Evolutionary conservation across 2,329 filamentous ascomycete genomes (phyloP), one percentile per base, ranked within the genome.

Genomic region (Fusarium staphyleae): DNA sequence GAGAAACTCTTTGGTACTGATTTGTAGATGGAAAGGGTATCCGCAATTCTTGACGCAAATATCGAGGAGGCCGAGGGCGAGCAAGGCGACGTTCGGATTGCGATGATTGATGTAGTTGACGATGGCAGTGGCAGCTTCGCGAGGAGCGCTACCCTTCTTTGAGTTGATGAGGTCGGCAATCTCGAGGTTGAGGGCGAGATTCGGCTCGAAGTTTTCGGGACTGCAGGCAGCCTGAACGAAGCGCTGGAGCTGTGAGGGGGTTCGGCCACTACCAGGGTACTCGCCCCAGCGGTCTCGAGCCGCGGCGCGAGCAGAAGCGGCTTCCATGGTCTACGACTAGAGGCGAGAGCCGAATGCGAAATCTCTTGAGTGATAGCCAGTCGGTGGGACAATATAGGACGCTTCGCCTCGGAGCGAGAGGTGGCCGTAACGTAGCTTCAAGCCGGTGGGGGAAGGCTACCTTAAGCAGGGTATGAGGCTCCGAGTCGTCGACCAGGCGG

Each of bases 1-100:
- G 67, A 99, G 86, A 68, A 99, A 99, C 70, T 99, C 95, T 75
- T 99, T 99, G 65, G 95, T 98, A 75, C 90, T 93, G 72, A 99
- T 97, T 76, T 99, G 95, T 52, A 99, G 86, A 71, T 99, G 95
- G 75, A 99, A 99, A 1, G 95, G 93, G 73, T 99, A 99, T 67
- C 95, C 95, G 82, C 95, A 99, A 78, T 99, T 99, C 81, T 99
- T 99, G 75, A 98, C 95, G 75, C 95, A 98, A 60, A 98, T 98
- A 74, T 99, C 95, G 71, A 99, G 90, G 64, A 99, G 85, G 78
- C 88, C 87, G 70, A 98, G 83, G 54, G 95, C 93, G 53, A 98
- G 83, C 63, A 99, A 80, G 56, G 93, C 89, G 65, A 99, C 91
- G 74, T 96, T 98, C 55, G 93, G 90, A 73, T 98, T 99, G 73